These are phyloP conservation scores for Waltergamsia citrina DNA, from an alignment of 2,329 filamentous ascomycete genomes.

Conservation along the genomic window DNA sequence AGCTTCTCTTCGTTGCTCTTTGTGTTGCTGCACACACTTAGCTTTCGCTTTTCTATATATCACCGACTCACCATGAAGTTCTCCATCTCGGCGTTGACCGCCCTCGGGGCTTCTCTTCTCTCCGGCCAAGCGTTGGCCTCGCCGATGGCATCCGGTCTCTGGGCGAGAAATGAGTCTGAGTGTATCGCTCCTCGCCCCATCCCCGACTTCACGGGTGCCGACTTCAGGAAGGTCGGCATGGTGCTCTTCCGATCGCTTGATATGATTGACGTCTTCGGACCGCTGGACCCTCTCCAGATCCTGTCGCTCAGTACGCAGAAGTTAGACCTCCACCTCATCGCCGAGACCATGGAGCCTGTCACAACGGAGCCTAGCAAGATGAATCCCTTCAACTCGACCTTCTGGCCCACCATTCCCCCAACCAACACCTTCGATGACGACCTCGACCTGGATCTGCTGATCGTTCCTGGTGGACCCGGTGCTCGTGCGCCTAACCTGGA, in stretches of 20 bases:
- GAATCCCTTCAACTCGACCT: constrained; percentile 22
- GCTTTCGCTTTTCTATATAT: too few relatives aligned
- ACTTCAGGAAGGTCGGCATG: constrained; percentile 25
- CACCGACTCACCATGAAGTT: constrained; percentile 11
- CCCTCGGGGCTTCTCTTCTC: constrained; percentile 6
- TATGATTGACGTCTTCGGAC: constrained; percentile 34
- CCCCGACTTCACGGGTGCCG: constrained; percentile 10
- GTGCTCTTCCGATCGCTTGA: constrained; percentile 35
- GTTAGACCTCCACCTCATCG: constrained; percentile 30
- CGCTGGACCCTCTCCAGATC: constrained; percentile 33
- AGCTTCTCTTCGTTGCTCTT: not conserved
- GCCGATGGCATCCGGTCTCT: not conserved
- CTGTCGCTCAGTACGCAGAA: constrained; percentile 19
- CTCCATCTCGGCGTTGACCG: constrained; percentile 7
- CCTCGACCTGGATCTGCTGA: constrained; percentile 44
- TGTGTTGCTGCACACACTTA: not conserved
- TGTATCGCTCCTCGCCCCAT: constrained; percentile 12
- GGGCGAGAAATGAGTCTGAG: constrained; percentile 1
- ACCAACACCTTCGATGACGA: constrained; percentile 43
- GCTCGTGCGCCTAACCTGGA: constrained; percentile 23
- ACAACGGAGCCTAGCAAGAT: constrained; percentile 17
- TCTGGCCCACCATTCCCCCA: constrained; percentile 24
- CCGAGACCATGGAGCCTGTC: constrained; percentile 30
- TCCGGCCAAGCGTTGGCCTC: constrained; percentile 6
- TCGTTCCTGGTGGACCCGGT: constrained; percentile 51